These are phyloP conservation scores for Huntiella abstrusa DNA, from an alignment of 2,329 filamentous ascomycete genomes.

Conservation along the genomic window DNA sequence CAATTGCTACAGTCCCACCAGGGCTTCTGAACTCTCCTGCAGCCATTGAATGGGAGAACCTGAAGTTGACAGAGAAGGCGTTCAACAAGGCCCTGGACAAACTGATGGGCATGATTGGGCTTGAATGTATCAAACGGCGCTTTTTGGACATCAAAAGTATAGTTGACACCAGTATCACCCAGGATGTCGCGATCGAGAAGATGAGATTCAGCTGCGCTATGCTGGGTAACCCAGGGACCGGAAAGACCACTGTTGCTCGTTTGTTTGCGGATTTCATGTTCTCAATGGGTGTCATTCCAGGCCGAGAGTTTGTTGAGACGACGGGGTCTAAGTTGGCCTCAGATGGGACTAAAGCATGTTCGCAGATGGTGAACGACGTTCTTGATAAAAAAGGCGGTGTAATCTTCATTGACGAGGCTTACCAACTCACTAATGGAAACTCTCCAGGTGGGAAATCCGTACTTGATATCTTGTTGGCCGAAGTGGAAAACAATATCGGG, in stretches of 20 bases:
- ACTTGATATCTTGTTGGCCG: slow-evolving; percentile 51
- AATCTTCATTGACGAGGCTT: slow-evolving; percentile 63
- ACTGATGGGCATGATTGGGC: slow-evolving; percentile 51
- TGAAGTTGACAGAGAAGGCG: slow-evolving; percentile 32
- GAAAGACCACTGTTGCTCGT: slow-evolving; percentile 62
- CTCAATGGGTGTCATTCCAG: slow-evolving; percentile 42
- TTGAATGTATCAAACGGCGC: slow-evolving; percentile 47
- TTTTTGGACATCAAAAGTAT: slow-evolving; percentile 44
- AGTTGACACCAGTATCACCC: slow-evolving; percentile 40
- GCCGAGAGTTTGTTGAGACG: slow-evolving; percentile 41
- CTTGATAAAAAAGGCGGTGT: slow-evolving; percentile 43
- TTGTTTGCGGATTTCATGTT: slow-evolving; percentile 48
- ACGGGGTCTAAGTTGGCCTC: slow-evolving; percentile 46
- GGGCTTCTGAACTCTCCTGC: slow-evolving; percentile 16
- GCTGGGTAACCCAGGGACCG: slow-evolving; percentile 59
- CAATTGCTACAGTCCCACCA: no score
- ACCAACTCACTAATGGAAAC: slow-evolving; percentile 46
- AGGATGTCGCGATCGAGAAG: slow-evolving; percentile 31
- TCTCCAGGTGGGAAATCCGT: slow-evolving; percentile 39
- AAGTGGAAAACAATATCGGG: slow-evolving; percentile 52
- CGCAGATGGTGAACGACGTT: slow-evolving; percentile 30
- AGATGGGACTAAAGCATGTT: slow-evolving; percentile 35
- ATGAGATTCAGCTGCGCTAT: slow-evolving; percentile 38
- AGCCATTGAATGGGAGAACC: slow-evolving; percentile 37
- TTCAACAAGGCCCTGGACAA: slow-evolving; percentile 36